A percentile compares a stretch with the other conserved stretches of the same genome.
These are phyloP conservation scores for Clitopilus hobsonii DNA, from an alignment of 768 basidiomycete genomes.

Conservation along the genomic window DNA sequence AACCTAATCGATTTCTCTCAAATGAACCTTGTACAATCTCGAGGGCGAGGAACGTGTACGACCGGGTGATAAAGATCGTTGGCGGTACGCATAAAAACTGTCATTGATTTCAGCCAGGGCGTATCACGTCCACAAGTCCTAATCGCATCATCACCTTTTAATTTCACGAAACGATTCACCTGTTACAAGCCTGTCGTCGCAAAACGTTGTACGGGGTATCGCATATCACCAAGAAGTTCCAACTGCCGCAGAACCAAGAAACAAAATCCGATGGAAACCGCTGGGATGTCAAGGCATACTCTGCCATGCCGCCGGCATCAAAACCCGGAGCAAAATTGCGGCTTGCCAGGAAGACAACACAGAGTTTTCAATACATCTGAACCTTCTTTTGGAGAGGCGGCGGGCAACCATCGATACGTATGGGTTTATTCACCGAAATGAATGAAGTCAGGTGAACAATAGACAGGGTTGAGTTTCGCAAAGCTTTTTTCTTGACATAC, in stretches of 20 bases:
- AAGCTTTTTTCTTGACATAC: no score
- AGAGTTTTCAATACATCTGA: background rate
- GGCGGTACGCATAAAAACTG: no score
- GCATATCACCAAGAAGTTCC: background rate
- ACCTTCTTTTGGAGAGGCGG: background rate
- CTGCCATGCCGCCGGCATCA: background rate
- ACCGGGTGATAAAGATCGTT: no score
- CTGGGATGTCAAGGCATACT: background rate
- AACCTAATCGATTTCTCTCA: no score
- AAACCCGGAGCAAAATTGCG: background rate
- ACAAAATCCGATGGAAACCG: background rate
- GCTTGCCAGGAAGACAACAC: background rate
- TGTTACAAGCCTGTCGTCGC: background rate
- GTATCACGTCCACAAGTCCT: background rate
- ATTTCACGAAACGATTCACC: background rate
- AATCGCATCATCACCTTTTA: background rate
- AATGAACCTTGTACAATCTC: no score
- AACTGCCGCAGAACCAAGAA: background rate
- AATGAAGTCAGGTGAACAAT: background rate
- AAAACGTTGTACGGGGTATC: background rate
- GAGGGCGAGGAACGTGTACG: no score
- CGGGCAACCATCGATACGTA: background rate
- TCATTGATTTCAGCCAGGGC: no score
- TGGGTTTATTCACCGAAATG: background rate
- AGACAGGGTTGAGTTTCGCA: background rate